phyloP scores from a whole-genome alignment of 805 yeast genomes.

The Candida schatavii region DNA sequence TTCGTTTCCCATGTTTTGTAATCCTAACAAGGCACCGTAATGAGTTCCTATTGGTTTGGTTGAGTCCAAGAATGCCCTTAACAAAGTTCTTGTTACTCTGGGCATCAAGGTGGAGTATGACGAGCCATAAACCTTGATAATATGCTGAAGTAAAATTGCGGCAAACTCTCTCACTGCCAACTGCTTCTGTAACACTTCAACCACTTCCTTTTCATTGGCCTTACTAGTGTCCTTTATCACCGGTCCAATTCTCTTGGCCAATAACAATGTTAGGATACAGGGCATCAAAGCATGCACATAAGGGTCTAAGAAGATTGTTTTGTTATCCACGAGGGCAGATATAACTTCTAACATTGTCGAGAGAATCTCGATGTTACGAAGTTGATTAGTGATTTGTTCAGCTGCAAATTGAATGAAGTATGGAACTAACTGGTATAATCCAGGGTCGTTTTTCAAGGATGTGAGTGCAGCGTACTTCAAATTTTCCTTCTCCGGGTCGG shows the following conservation, averaged over 20 bases:
- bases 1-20: conserved; percentile 81
- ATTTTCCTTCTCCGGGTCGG: conserved; percentile 52
- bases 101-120: conserved; percentile 89
- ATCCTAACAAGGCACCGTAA: conserved; percentile 86
- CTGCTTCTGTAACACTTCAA: conserved; percentile 33
- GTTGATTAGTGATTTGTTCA: conserved; percentile 87
- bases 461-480: conserved; percentile 78
- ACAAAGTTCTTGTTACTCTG: conserved; percentile 85
- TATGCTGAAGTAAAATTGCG: conserved; percentile 73
- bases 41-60: conserved; percentile 84
- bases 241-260: conserved; percentile 85
- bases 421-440: conserved; percentile 94
- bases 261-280: conserved; percentile 82
- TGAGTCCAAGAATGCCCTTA: conserved; percentile 86
- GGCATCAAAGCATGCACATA: conserved; percentile 97
- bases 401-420: conserved; percentile 95
- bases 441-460: conserved; percentile 87
- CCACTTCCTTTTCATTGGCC: conserved; percentile 14
- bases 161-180: conserved; percentile 83
- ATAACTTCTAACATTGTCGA: conserved; percentile 87
- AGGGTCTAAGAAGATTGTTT: conserved; percentile 86
- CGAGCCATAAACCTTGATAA: conserved; percentile 76
- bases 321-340: conserved; percentile 78
- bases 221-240: conserved; percentile 34
- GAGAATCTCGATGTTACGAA: conserved; percentile 66